Base-by-base conservation (phyloP, 768 basidiomycete genomes). In the Podaxis rugospora region DNA sequence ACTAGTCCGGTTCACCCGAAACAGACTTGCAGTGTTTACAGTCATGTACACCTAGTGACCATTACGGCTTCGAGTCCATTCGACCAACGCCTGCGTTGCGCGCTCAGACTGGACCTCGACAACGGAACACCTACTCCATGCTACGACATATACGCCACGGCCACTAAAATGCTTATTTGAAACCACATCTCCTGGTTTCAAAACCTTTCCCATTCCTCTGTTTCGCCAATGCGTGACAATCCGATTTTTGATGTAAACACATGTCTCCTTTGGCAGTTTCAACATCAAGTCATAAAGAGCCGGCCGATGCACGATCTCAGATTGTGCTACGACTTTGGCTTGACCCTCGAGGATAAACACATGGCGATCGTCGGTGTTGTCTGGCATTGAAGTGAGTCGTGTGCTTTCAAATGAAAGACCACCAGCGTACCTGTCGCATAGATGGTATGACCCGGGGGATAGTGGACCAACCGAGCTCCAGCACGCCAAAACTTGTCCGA, bases 391-490 rank as follows among this genome's bases (percentile, higher is more conserved):
- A 14, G n/a, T 44, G 16, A 44, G 18, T 18, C 9, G 42, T 18
- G 18, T 1, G 1, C 9, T n/a, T 44, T 44, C 7, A 32, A 32
- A 32, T 7, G 14, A 18, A 14, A 44, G 27, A 5, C 3, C 16
- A n/a, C 13, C 14, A 28, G 6, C 40, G 5, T 27, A 55, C 55
- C 42, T 44, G 55, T 42, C 5, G 40, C 9, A 35, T 25, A 49
- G 25, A 57, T 28, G 3, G 55, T 57, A 47, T 57, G 46, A 18
- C 55, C 55, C n/a, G 55, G 55, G 6, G 55, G 55, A 49, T 49
- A 57, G 18, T 57, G 55, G 47, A 36, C 5, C 5, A 57, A 18
- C 18, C n/a, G n/a, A 1, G 44, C 55, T 32, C 55, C 55, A 36
- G 55, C 55, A 32, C 16, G 9, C 7, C 21, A 27, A 13, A 57